phyloP scores from a whole-genome alignment of 192 early-diverging fungal species.

The Podila clonocystis region DNA sequence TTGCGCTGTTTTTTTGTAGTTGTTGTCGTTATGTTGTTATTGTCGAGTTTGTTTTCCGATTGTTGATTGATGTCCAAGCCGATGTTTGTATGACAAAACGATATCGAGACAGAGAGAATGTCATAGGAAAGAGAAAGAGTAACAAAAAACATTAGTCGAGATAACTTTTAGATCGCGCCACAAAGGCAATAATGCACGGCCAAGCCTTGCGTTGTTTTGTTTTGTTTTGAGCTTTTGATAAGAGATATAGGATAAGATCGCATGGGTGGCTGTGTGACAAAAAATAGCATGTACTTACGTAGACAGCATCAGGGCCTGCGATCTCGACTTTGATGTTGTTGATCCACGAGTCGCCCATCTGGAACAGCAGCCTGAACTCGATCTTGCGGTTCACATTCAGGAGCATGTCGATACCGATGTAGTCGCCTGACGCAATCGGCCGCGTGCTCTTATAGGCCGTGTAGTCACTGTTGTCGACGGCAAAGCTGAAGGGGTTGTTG shows the following conservation, averaged over 20 bases:
- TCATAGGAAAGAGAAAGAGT: neutral
- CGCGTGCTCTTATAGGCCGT: slow-evolving; percentile 56
- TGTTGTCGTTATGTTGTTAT: neutral
- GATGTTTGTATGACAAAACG: slow-evolving; percentile 1
- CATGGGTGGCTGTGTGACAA: too few relatives aligned
- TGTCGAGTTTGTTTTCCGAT: neutral
- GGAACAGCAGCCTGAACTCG: slow-evolving; percentile 36
- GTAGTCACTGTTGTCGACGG: slow-evolving; percentile 60
- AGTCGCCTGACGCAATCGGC: slow-evolving; percentile 59
- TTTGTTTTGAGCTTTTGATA: slow-evolving; percentile 30
- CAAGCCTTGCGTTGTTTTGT: neutral
- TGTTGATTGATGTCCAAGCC: neutral
- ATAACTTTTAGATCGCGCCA: neutral
- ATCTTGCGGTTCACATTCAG: slow-evolving; percentile 51
- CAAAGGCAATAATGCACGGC: neutral
- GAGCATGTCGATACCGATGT: slow-evolving; percentile 66
- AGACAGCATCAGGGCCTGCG: slow-evolving; percentile 41
- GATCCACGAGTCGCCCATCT: slow-evolving; percentile 51
- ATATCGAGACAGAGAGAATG: neutral
- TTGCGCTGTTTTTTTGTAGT: slow-evolving; percentile 1
- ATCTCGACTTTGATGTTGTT: slow-evolving; percentile 33
- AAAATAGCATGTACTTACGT: slow-evolving; percentile 36
- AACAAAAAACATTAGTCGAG: neutral
- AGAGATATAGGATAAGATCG: slow-evolving; percentile 28
- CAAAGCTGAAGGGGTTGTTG: slow-evolving; percentile 54